Evolutionary conservation across 805 yeast genomes (phyloP), one percentile per base, ranked within the genome.

Genomic region (Myxozyma neglecta): DNA sequence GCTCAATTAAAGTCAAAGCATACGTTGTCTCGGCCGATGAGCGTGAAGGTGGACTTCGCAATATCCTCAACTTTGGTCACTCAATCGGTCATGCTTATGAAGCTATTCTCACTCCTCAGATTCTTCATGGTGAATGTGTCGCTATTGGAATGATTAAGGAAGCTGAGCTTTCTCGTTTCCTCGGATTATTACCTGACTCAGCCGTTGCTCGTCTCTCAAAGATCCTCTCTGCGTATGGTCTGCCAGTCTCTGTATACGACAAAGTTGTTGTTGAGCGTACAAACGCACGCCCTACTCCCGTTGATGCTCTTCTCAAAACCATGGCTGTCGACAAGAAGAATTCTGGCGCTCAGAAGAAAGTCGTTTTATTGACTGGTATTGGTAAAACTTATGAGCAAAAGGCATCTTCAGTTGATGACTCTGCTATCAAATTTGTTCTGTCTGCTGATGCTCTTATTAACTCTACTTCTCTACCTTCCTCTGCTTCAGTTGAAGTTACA

Each of bases 101-200:
- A 78, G 98, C 99, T n/a, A 85, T 94, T 40, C 80, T 94, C 65
- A 92, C 98, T 3, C 99, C 99, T 8, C 90, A 92, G 74, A 94
- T 96, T 29, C 81, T 94, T 49, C 99, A 94, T 72, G 99, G 99
- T 63, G 99, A 94, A 76, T 94, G 99, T 81, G 99, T 94, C n/a
- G 82, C 98, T n/a, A 83, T 94, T 63, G 99, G 99, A 66, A 88
- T 91, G 83, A 86, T 94, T 39, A 83, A 86, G 70, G 99, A 94
- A 75, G 98, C 98, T 4, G 99, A 94, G 75, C 81, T 94, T 66
- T 82, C 97, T n/a, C 84, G 99, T 71, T 90, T 90, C 74, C 79
- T 89, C 70, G 97, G 97, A 29, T 83, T 90, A 56, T 78, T 94
- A 67, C 84, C 96, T 0, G 94, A 98, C 3, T 93, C 90, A 2